phyloP scores from a whole-genome alignment of 2,329 filamentous ascomycete species.

The Hypoxylon sp. region DNA sequence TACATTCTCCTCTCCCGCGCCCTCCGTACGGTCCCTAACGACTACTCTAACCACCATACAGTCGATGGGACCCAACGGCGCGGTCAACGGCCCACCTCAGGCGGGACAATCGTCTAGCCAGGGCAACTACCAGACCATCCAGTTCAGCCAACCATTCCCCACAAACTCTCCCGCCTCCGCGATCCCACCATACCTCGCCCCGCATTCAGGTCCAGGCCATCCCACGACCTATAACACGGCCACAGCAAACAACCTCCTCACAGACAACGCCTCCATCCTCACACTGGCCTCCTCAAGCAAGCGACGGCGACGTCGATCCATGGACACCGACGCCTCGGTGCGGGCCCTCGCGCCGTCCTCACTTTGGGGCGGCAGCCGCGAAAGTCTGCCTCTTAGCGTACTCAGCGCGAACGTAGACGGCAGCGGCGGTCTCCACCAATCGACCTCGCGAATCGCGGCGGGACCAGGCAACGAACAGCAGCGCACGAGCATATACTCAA shows the following conservation, averaged over 20 bases:
- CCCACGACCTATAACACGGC: slow-evolving; percentile 83
- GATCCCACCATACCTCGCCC: slow-evolving; percentile 78
- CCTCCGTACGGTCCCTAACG: slow-evolving; percentile 83
- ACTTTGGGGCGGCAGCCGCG: slow-evolving; percentile 84
- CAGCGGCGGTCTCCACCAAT: slow-evolving; percentile 66
- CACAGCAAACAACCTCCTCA: slow-evolving; percentile 85
- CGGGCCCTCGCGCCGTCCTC: slow-evolving; percentile 87
- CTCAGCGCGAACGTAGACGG: slow-evolving; percentile 79
- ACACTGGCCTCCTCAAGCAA: slow-evolving; percentile 88
- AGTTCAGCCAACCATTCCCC: slow-evolving; percentile 77
- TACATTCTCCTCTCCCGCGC: slow-evolving; percentile 87
- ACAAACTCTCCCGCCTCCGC: slow-evolving; percentile 77
- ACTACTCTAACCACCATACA: slow-evolving; percentile 90
- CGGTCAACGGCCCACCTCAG: slow-evolving; percentile 56
- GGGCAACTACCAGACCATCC: slow-evolving; percentile 65
- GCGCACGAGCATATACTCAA: slow-evolving; percentile 86
- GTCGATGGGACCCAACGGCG: slow-evolving; percentile 74
- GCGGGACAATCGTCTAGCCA: slow-evolving; percentile 61
- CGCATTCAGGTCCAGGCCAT: slow-evolving; percentile 60
- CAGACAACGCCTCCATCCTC: slow-evolving; percentile 88
- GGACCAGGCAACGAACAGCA: slow-evolving; percentile 63
- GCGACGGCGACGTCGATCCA: slow-evolving; percentile 80
- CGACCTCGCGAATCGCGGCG: slow-evolving; percentile 55
- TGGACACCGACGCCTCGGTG: slow-evolving; percentile 89
- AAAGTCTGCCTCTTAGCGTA: slow-evolving; percentile 83